Evolutionary conservation across 2,329 filamentous ascomycete genomes (phyloP).

Genomic region (Spiromastix sp.): DNA sequence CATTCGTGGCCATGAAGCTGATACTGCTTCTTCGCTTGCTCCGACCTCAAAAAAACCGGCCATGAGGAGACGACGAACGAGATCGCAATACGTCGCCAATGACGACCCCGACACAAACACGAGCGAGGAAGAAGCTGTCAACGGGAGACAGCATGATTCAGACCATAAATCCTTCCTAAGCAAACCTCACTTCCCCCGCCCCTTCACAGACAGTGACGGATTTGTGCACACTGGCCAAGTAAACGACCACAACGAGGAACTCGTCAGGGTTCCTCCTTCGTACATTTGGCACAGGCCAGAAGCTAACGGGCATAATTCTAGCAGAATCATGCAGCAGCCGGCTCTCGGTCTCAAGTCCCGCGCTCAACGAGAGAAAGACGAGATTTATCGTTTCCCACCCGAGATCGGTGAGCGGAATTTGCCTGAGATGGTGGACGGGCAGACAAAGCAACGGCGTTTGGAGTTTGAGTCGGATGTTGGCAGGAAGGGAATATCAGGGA

Average conservation of each 20-base stretch:
- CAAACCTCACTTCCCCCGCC: conserved; percentile 13
- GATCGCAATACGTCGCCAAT: too few species aligned
- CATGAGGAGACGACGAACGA: neutral
- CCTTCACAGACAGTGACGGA: conserved; percentile 20
- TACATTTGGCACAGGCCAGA: conserved; percentile 18
- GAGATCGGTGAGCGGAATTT: conserved; percentile 21
- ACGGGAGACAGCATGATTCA: too few species aligned
- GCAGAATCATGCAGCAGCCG: conserved; percentile 16
- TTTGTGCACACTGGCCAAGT: conserved; percentile 21
- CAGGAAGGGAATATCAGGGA: too few species aligned
- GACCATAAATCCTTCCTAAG: too few species aligned
- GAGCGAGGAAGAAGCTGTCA: too few species aligned
- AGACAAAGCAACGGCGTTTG: too few species aligned
- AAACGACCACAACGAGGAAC: conserved; percentile 21
- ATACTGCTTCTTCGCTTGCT: neutral
- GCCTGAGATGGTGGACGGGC: conserved; percentile 12
- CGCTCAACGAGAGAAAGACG: conserved; percentile 19
- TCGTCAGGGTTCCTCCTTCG: conserved; percentile 15
- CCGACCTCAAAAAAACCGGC: neutral
- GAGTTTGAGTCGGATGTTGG: too few species aligned
- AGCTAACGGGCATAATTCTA: too few species aligned
- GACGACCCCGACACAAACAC: too few species aligned
- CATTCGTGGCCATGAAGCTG: too few species aligned
- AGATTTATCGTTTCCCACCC: conserved; percentile 23
- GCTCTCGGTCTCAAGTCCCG: conserved; percentile 18